A percentile compares a stretch with the other conserved stretches of the same genome.
These are phyloP conservation scores for Tylopilus balloui DNA, from an alignment of 768 basidiomycete species.

Conservation along the genomic window DNA sequence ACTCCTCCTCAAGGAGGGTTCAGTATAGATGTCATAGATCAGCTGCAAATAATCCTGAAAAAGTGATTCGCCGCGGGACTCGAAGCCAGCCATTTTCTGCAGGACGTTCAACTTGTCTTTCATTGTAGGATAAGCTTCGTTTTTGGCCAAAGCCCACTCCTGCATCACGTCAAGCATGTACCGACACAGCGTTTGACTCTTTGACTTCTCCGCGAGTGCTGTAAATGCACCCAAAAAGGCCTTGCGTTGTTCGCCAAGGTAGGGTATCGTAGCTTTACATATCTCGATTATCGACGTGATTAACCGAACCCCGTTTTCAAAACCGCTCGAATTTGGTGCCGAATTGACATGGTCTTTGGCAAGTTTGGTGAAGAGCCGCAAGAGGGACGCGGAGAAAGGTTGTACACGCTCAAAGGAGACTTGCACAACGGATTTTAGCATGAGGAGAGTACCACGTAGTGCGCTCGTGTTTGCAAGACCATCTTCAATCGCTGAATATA, in stretches of 20 bases:
- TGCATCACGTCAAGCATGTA: constrained; percentile 83
- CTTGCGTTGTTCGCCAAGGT: constrained; percentile 82
- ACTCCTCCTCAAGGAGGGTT: constrained; percentile 78
- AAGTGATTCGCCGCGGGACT: constrained; percentile 71
- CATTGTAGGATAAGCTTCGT: constrained; percentile 84
- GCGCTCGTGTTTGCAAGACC: constrained; percentile 70
- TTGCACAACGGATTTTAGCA: constrained; percentile 82
- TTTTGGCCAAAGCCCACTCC: constrained; percentile 85
- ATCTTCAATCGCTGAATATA: constrained; percentile 71
- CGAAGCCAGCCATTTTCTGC: constrained; percentile 83
- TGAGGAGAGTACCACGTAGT: constrained; percentile 75
- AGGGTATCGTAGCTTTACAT: constrained; percentile 72
- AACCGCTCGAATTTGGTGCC: constrained; percentile 42
- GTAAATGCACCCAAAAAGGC: constrained; percentile 74
- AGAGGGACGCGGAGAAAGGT: constrained; percentile 64
- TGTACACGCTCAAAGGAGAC: constrained; percentile 82
- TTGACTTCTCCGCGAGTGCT: constrained; percentile 86
- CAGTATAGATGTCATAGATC: constrained; percentile 92
- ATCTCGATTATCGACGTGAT: constrained; percentile 83
- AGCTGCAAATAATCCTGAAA: constrained; percentile 83
- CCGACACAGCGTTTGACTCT: constrained; percentile 69
- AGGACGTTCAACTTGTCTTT: constrained; percentile 92
- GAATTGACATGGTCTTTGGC: constrained; percentile 82
- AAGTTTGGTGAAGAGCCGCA: constrained; percentile 81
- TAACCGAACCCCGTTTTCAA: constrained; percentile 58